Evolutionary conservation across 2,329 filamentous ascomycete genomes (phyloP).

Genomic region (Parasarocladium wereldwijsianum): DNA sequence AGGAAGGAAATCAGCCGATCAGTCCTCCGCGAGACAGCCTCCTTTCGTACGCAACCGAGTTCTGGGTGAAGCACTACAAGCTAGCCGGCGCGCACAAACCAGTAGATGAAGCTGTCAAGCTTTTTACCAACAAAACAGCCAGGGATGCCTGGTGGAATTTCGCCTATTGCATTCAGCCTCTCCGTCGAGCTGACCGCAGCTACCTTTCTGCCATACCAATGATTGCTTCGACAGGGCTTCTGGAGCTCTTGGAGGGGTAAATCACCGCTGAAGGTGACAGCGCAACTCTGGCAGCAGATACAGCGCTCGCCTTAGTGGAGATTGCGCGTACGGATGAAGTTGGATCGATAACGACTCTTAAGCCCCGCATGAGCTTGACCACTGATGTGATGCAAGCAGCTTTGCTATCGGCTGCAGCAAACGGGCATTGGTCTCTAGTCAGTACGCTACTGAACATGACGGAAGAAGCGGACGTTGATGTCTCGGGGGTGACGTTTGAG

Average conservation of each 20-base stretch:
- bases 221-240: not conserved
- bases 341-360: too few relatives aligned
- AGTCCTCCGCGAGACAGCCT: not conserved
- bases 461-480: too few relatives aligned
- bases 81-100: slow-evolving; percentile 1
- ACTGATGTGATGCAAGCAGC: too few relatives aligned
- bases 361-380: too few relatives aligned
- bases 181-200: not conserved
- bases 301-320: not conserved
- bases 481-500: too few relatives aligned
- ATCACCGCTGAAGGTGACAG: not conserved
- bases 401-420: too few relatives aligned
- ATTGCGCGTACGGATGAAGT: too few relatives aligned
- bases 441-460: too few relatives aligned
- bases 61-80: slow-evolving; percentile 1
- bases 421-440: too few relatives aligned
- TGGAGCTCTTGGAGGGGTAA: not conserved
- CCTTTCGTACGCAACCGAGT: slow-evolving; percentile 1
- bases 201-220: slow-evolving; percentile 1
- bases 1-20: not conserved
- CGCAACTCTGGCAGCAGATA: not conserved
- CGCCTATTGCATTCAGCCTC: not conserved
- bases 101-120: not conserved
- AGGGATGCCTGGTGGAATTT: slow-evolving; percentile 1
- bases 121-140: not conserved